phyloP scores from a whole-genome alignment of 73 alveolate genomes.

The Paramecium pentaurelia region DNA sequence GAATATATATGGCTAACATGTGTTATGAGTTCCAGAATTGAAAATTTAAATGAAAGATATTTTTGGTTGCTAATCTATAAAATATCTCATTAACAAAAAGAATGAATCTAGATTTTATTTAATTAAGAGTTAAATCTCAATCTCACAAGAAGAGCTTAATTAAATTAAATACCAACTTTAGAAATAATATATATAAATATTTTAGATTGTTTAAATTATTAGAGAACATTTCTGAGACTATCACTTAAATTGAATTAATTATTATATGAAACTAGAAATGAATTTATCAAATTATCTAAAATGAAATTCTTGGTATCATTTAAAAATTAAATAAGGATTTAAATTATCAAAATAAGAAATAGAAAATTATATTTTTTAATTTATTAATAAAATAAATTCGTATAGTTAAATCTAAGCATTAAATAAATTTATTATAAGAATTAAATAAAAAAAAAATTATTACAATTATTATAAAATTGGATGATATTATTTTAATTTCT shows the following conservation, averaged over 20 bases:
- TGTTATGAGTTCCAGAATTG: slow-evolving; percentile 37
- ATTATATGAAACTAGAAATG: slow-evolving; percentile 57
- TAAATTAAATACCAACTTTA: slow-evolving; percentile 76
- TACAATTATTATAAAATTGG: too few species aligned
- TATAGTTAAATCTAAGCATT: slow-evolving; percentile 70
- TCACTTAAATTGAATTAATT: slow-evolving; percentile 70
- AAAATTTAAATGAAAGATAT: not conserved
- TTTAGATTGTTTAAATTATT: slow-evolving; percentile 80
- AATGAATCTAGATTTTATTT: slow-evolving; percentile 86
- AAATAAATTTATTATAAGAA: not conserved
- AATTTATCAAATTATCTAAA: slow-evolving; percentile 66
- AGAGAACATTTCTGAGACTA: slow-evolving; percentile 78
- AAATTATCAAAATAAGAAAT: slow-evolving; percentile 60
- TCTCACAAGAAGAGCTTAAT: slow-evolving; percentile 87
- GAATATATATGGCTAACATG: slow-evolving; percentile 88
- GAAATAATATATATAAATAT: slow-evolving; percentile 38
- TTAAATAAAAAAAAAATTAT: too few species aligned
- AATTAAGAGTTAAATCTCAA: slow-evolving; percentile 83
- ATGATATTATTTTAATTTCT: too few species aligned
- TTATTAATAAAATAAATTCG: slow-evolving; percentile 71
- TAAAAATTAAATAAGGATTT: slow-evolving; percentile 55
- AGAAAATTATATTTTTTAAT: slow-evolving; percentile 61
- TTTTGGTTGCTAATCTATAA: slow-evolving; percentile 93
- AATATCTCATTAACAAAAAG: slow-evolving; percentile 63
- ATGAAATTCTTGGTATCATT: slow-evolving; percentile 68